These are phyloP conservation scores for Cylindrotheca closterium DNA, from an alignment of 108 stramenopile genomes.

Conservation along the genomic window DNA sequence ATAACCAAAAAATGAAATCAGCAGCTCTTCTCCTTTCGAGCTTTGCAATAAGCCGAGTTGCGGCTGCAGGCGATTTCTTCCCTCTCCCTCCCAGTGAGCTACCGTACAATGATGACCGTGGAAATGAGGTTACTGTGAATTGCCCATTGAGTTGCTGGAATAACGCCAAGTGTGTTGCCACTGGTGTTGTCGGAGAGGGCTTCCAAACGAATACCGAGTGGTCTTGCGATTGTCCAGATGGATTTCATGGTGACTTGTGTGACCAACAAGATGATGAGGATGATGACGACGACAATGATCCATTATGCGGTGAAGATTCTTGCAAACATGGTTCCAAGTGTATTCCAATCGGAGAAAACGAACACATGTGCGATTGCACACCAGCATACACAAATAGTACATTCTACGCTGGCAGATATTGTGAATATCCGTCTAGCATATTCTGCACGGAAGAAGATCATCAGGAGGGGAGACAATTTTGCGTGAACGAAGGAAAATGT, in stretches of 20 bases:
- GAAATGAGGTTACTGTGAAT: neutral
- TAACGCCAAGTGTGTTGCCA: neutral
- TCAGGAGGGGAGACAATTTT: neutral
- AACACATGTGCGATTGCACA: constrained; percentile 3
- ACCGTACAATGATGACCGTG: neutral
- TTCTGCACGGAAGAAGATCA: constrained; percentile 1
- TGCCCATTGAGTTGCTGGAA: neutral
- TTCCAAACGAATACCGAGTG: neutral
- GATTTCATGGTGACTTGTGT: neutral
- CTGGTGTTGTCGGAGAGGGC: neutral
- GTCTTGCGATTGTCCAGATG: neutral
- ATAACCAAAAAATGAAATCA: no score
- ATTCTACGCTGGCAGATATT: neutral
- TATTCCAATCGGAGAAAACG: neutral
- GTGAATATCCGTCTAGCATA: neutral
- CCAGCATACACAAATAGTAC: neutral
- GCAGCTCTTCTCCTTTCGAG: no score
- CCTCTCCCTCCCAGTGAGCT: neutral
- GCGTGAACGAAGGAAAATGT: neutral
- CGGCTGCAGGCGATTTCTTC: no score
- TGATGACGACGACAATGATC: no score
- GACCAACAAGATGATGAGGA: neutral
- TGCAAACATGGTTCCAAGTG: neutral
- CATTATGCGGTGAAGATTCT: neutral
- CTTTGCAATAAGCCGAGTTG: no score